Evolutionary conservation across 139 green algal species (phyloP), one percentile per base, ranked within the genome.

Genomic region (Eudorina sp.): DNA sequence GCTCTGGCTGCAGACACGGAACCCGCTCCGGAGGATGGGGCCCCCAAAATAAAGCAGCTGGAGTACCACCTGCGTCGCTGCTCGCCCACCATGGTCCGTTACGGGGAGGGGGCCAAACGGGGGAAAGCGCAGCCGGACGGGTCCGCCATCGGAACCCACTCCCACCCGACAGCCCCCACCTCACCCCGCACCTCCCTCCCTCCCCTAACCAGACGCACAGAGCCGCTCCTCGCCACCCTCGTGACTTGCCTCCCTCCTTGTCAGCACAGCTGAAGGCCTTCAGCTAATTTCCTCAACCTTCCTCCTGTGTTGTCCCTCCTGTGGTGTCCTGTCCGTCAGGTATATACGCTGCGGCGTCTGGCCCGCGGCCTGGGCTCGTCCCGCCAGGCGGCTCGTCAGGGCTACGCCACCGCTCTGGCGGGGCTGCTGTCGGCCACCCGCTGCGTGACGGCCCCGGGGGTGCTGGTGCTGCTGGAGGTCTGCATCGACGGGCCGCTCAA

Each of bases 371-470:
- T 98, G 31, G 92, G 68, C 0, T 97, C 94, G 13, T 86, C 92
- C 36, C 89, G 95, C 0, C 72, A 93, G 34, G 96, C 89, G n/a
- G 96, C 96, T 0, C 91, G 96, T 19, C 96, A 98, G 87, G 96
- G 96, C 81, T 98, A 96, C 93, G 92, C 95, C 4, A 91, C 97
- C 31, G 96, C 95, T 5, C 89, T 98, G 27, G 85, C 94, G 14
- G 69, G 85, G 25, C 58, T 93, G 36, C 89, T 97, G 41, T 45
- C 77, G 27, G 86, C 80, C 38, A 45, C 40, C 7, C 6, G 43
- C 31, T 40, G 72, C 87, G 16, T 79, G 38, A 69, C 43, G n/a
- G 36, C 86, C 34, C 45, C 45, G 5, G 75, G 83, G 14, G 77
- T 91, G 21, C 38, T 97, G 27, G 84, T 91, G 19, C 45, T 95